Evolutionary conservation across 2,329 filamentous ascomycete genomes (phyloP), one percentile per base, ranked within the genome.

Genomic region (Phyllosticta paracitricarpa): DNA sequence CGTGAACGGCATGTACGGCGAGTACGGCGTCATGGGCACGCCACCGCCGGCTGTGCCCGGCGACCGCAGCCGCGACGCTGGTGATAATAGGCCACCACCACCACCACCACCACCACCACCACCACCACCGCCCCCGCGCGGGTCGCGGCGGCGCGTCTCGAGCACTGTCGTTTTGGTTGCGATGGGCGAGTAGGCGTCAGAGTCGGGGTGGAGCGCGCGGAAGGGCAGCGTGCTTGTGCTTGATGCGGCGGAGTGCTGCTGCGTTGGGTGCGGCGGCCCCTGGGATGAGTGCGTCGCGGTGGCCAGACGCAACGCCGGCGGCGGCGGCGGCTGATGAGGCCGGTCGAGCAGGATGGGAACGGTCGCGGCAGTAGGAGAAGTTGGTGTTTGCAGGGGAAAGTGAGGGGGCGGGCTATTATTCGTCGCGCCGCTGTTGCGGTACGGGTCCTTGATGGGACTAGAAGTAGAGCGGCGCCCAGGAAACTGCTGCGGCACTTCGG

Each of bases 1-100:
- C 6, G 86, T 88, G 70, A 86, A 89, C 0, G 89, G 89, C 77
- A 92, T 89, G 67, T 92, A 93, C 0, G 89, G 88, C 61, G 83
- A 85, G 72, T 92, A 92, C 1, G 89, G 89, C 24, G 88, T 89
- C 2, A 84, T 87, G 54, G 81, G 82, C 25, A 84, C 77, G 14
- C 40, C 40, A n/a, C 40, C 40, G 0, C 81, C 83, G 1, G 60
- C 56, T 0, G 79, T 80, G 22, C 75, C 73, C 0, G 85, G 84
- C 2, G 83, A 83, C 33, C 66, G 68, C 1, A 75, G 65, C 57
- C 69, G 67, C 12, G 73, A 71, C 17, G 65, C 56, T 14, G 71
- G 67, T 1, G 30, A 26, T 5, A 28, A 12, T 17, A n/a, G 35
- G 35, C 26, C 26, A 8, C 26, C 26, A 8, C 26, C 26, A 8